Evolutionary conservation across 2,329 filamentous ascomycete species (phyloP).

Genomic region (Rutstroemia sp.): DNA sequence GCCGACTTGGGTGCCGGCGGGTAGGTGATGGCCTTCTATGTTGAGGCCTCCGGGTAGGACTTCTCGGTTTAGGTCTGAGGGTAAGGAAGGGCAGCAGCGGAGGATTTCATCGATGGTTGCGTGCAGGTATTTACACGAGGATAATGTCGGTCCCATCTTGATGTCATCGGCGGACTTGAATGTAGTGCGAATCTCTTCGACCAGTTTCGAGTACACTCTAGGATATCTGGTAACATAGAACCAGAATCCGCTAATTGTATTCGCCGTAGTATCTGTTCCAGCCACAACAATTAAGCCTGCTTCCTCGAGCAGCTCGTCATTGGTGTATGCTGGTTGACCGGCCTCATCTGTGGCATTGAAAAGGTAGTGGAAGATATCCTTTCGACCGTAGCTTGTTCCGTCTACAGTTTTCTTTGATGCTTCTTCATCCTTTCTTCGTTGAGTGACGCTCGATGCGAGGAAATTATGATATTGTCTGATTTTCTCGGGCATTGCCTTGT

Average conservation of each 20-base stretch:
- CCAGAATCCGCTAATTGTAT: not conserved
- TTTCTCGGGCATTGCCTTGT: not conserved
- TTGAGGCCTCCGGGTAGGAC: constrained; percentile 14
- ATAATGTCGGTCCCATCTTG: not conserved
- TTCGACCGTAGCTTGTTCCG: not conserved
- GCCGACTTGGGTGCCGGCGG: constrained; percentile 37
- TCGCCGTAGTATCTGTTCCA: not conserved
- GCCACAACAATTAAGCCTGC: not conserved
- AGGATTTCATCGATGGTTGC: not conserved
- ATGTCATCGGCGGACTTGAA: not conserved
- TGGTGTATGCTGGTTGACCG: constrained; percentile 61
- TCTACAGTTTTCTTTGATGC: not conserved
- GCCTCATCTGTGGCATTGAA: constrained; percentile 98
- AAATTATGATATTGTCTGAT: not conserved
- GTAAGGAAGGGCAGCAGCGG: not conserved
- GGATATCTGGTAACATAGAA: not conserved
- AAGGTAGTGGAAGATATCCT: constrained; percentile 33
- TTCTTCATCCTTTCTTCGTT: not conserved
- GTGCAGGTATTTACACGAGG: not conserved
- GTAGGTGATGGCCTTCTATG: constrained; percentile 26
- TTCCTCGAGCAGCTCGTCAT: not conserved
- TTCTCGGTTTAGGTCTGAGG: constrained; percentile 9
- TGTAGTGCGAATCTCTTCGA: not conserved
- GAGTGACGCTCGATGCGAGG: not conserved
- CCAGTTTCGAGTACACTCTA: not conserved